These are phyloP conservation scores for Amanita inopinata DNA, from an alignment of 768 basidiomycete species.

Conservation along the genomic window DNA sequence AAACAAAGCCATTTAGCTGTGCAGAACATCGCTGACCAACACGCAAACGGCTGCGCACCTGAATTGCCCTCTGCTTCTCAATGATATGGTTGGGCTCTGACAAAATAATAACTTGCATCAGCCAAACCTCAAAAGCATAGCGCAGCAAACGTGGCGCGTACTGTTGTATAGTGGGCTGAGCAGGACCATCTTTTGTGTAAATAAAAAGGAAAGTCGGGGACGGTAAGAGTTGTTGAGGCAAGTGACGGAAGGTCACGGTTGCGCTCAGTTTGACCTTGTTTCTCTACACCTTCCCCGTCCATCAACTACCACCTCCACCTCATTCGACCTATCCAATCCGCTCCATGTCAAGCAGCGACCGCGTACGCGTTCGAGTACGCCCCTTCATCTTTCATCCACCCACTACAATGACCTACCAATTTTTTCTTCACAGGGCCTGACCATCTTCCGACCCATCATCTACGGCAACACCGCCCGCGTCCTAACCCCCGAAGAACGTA, in stretches of 20 bases:
- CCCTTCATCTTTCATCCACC: conserved; percentile 5
- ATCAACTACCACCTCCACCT: not conserved
- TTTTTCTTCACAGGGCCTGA: conserved; percentile 52
- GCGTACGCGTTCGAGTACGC: conserved; percentile 73
- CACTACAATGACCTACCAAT: not conserved
- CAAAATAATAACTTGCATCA: conserved; percentile 11
- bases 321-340: conserved; percentile 4
- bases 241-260: conserved; percentile 12
- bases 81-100: conserved; percentile 49
- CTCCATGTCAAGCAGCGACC: conserved; percentile 53
- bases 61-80: conserved; percentile 56
- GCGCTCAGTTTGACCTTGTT: conserved; percentile 6
- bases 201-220: not conserved
- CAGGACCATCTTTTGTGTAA: conserved; percentile 28
- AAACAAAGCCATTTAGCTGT: conserved; percentile 6
- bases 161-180: conserved; percentile 58
- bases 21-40: conserved; percentile 9
- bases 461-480: conserved; percentile 91
- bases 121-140: conserved; percentile 1
- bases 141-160: conserved; percentile 31
- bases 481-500: conserved; percentile 64
- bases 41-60: conserved; percentile 32
- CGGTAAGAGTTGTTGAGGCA: conserved; percentile 5
- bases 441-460: conserved; percentile 83
- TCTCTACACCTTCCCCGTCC: conserved; percentile 1